phyloP scores from a whole-genome alignment of 139 green algal species.

The Chlorella sorokiniana region DNA sequence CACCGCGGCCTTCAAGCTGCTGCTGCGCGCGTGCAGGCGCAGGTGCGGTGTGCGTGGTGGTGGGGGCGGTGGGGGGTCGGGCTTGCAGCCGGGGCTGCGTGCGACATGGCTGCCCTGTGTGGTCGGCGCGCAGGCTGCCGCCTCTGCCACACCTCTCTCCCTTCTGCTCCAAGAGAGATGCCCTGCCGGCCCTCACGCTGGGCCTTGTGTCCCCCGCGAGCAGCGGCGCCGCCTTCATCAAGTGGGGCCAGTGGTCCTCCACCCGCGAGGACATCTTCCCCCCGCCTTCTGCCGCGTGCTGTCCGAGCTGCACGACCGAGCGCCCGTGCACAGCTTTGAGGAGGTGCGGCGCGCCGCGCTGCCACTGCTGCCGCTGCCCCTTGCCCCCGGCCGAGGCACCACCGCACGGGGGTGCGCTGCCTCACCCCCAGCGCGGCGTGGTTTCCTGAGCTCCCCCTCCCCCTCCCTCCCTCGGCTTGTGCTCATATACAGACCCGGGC shows the following conservation, averaged over 20 bases:
- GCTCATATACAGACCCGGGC: constrained; percentile 27
- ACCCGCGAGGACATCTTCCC: constrained; percentile 79
- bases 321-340: constrained; percentile 69
- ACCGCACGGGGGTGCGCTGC: background rate
- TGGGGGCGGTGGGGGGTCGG: too few species aligned
- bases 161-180: background rate
- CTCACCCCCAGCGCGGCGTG: too few species aligned
- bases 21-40: constrained; percentile 57
- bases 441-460: background rate
- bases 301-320: constrained; percentile 74
- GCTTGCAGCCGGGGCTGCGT: too few species aligned
- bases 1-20: constrained; percentile 53
- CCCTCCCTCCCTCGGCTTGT: background rate
- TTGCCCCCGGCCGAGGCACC: background rate
- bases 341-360: constrained; percentile 30
- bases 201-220: background rate
- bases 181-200: background rate
- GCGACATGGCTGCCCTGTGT: too few species aligned
- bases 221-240: constrained; percentile 80
- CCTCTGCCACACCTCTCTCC: too few species aligned
- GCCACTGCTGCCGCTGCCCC: too few species aligned
- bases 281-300: constrained; percentile 58
- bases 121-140: too few species aligned
- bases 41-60: background rate
- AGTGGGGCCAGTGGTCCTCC: constrained; percentile 85